Evolutionary conservation across 345 rosid species (phyloP).

Genomic region (Ceriops decandra): DNA sequence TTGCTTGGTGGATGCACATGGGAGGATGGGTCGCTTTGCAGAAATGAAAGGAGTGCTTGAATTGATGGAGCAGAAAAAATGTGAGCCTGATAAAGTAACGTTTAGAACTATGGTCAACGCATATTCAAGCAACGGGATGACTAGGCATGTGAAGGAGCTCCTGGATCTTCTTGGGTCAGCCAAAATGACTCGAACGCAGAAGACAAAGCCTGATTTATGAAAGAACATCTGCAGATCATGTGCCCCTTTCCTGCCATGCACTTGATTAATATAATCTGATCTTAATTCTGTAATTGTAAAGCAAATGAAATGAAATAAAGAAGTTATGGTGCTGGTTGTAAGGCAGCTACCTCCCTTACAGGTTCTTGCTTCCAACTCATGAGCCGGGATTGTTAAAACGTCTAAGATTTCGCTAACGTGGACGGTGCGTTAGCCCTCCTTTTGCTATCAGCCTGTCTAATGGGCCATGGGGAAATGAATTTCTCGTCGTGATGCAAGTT

Average conservation of each 20-base stretch:
- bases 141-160: slow-evolving; percentile 60
- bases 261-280: too few relatives aligned
- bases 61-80: slow-evolving; percentile 65
- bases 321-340: too few relatives aligned
- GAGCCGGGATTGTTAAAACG: too few relatives aligned
- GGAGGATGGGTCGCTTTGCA: slow-evolving; percentile 72
- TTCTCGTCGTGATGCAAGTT: too few relatives aligned
- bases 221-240: slow-evolving; percentile 18
- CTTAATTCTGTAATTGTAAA: too few relatives aligned
- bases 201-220: slow-evolving; percentile 54
- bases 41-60: slow-evolving; percentile 86
- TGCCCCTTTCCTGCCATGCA: not conserved
- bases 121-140: slow-evolving; percentile 62
- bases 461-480: too few relatives aligned
- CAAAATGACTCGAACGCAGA: slow-evolving; percentile 27
- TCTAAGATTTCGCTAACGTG: too few relatives aligned
- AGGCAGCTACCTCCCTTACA: too few relatives aligned
- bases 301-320: too few relatives aligned
- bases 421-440: too few relatives aligned
- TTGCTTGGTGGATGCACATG: slow-evolving; percentile 87
- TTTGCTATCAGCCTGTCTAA: too few relatives aligned
- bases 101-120: slow-evolving; percentile 83
- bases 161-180: slow-evolving; percentile 33
- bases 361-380: too few relatives aligned
- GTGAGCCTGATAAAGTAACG: slow-evolving; percentile 71